These are phyloP conservation scores for Suillus cothurnatus DNA, from an alignment of 768 basidiomycete species.

Conservation along the genomic window DNA sequence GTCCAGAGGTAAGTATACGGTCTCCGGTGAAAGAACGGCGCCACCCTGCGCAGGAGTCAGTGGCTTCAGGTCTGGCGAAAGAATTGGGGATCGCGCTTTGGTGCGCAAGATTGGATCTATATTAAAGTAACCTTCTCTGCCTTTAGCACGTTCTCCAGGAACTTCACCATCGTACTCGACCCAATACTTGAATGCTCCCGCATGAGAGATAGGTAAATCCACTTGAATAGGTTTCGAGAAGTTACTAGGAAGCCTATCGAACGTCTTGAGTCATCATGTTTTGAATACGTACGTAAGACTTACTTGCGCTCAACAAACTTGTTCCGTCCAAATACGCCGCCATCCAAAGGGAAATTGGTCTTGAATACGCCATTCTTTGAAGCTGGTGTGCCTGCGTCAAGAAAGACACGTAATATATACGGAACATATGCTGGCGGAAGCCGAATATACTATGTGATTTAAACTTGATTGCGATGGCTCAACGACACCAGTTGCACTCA, in stretches of 20 bases:
- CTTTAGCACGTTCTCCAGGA: slow-evolving; percentile 65
- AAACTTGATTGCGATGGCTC: slow-evolving; percentile 12
- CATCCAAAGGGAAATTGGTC: slow-evolving; percentile 96
- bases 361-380: slow-evolving; percentile 90
- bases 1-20: slow-evolving; percentile 78
- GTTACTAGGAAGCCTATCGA: slow-evolving; percentile 73
- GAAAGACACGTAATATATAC: slow-evolving; percentile 87
- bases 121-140: slow-evolving; percentile 94
- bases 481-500: slow-evolving; percentile 39
- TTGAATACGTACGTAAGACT: slow-evolving; percentile 27
- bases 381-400: slow-evolving; percentile 91
- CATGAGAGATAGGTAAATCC: slow-evolving; percentile 94
- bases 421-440: slow-evolving; percentile 89
- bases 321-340: slow-evolving; percentile 79
- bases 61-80: slow-evolving; percentile 54
- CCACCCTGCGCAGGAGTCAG: slow-evolving; percentile 57
- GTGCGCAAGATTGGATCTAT: slow-evolving; percentile 87
- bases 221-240: slow-evolving; percentile 91
- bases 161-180: slow-evolving; percentile 81
- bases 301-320: slow-evolving; percentile 76
- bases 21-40: slow-evolving; percentile 48
- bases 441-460: slow-evolving; percentile 77
- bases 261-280: background rate
- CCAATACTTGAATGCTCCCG: slow-evolving; percentile 95
- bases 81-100: slow-evolving; percentile 73